phyloP scores from a whole-genome alignment of 257 asterid species.

The Solanum chiquidenum region DNA sequence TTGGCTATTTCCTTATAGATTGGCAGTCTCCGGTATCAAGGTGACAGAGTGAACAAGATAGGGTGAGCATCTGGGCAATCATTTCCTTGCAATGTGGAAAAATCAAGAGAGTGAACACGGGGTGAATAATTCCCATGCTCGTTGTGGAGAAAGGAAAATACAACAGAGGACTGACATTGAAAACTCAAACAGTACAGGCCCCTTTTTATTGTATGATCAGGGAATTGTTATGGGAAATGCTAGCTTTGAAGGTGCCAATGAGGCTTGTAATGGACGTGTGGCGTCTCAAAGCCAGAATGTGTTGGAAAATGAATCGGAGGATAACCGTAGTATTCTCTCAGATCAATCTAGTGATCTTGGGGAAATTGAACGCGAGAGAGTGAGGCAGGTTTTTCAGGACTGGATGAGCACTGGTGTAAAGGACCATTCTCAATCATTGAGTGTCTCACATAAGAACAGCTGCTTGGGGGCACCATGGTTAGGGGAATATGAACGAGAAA shows the following conservation, averaged over 20 bases:
- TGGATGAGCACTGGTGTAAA: not conserved
- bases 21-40: not conserved
- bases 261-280: not conserved
- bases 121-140: not conserved
- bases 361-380: not conserved
- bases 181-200: not conserved
- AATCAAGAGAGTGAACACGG: not conserved
- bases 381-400: not conserved
- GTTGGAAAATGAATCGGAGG: not conserved
- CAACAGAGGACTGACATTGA: not conserved
- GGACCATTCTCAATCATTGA: not conserved
- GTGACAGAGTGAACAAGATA: not conserved
- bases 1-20: not conserved
- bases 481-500: not conserved
- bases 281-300: not conserved
- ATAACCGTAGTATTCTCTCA: not conserved
- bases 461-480: not conserved
- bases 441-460: not conserved
- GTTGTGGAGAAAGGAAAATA: not conserved
- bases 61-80: not conserved
- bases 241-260: not conserved
- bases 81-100: not conserved
- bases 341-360: not conserved
- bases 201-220: not conserved
- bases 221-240: not conserved